These are phyloP conservation scores for Salmacisia buchloeana DNA, from an alignment of 1,284 basidiomycete genomes.

Conservation along the genomic window DNA sequence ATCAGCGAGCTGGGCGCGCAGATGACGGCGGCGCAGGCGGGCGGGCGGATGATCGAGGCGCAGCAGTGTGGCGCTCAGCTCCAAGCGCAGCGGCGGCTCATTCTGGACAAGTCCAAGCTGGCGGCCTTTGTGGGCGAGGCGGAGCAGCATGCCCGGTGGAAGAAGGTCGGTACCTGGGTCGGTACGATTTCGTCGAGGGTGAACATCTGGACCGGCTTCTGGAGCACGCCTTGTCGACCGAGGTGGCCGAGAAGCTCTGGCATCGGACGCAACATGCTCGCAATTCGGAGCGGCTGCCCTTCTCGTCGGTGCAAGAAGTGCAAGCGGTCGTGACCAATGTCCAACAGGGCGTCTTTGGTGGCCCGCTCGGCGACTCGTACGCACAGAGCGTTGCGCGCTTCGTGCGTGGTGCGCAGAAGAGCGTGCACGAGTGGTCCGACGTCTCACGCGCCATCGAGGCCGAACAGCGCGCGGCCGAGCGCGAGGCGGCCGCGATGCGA, in stretches of 20 bases:
- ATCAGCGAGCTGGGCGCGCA: constrained; percentile 16
- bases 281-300: background rate
- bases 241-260: background rate
- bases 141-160: background rate
- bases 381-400: constrained; percentile 35
- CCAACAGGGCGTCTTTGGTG: constrained; percentile 25
- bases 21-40: constrained; percentile 15
- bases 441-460: background rate
- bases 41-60: background rate
- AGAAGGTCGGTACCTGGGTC: background rate
- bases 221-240: background rate
- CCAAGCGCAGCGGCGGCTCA: background rate
- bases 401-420: constrained; percentile 21
- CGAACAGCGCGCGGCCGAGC: background rate
- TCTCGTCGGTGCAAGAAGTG: background rate
- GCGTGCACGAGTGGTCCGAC: background rate
- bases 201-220: background rate
- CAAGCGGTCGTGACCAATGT: background rate
- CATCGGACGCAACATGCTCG: background rate
- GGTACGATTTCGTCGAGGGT: background rate
- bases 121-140: background rate
- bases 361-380: constrained; percentile 27
- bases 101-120: background rate
- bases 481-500: background rate
- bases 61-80: background rate